A percentile compares a stretch with the other conserved stretches of the same genome.
phyloP scores from a whole-genome alignment of 495 filamentous ascomycete genomes.

The Lineolata rhizophorae region DNA sequence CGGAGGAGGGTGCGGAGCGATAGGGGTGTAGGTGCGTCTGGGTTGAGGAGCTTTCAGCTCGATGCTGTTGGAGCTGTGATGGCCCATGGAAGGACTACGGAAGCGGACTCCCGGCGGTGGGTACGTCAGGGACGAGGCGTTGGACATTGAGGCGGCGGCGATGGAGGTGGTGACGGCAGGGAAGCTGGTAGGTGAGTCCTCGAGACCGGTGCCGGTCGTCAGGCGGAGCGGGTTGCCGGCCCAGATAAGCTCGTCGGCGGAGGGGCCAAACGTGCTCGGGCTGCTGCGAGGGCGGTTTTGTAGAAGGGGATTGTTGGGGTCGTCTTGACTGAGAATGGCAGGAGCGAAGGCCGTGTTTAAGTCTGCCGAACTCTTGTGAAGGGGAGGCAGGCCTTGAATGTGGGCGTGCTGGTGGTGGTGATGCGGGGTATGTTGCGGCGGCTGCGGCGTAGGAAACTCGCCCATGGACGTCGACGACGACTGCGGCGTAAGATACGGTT shows the following conservation, averaged over 20 bases:
- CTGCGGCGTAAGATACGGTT: too few relatives aligned
- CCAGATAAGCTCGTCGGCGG: slow-evolving; percentile 12
- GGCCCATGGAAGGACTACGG: slow-evolving; percentile 9
- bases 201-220: slow-evolving; percentile 9
- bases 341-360: too few relatives aligned
- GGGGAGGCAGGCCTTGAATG: too few relatives aligned
- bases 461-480: too few relatives aligned
- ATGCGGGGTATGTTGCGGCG: too few relatives aligned
- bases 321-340: too few relatives aligned
- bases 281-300: slow-evolving; percentile 16
- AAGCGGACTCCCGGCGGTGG: slow-evolving; percentile 7
- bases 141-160: background rate
- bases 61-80: slow-evolving; percentile 5
- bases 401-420: too few relatives aligned
- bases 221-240: slow-evolving; percentile 15
- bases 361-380: too few relatives aligned
- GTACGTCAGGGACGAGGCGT: slow-evolving; percentile 1
- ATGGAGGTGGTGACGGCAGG: background rate
- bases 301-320: slow-evolving; percentile 3
- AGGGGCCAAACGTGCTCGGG: slow-evolving; percentile 18
- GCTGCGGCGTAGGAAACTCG: too few relatives aligned
- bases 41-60: slow-evolving; percentile 14
- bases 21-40: slow-evolving; percentile 14
- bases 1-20: slow-evolving; percentile 14
- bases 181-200: slow-evolving; percentile 9